These are phyloP conservation scores for Urtica urens DNA, from an alignment of 306 rosid genomes.

Conservation along the genomic window DNA sequence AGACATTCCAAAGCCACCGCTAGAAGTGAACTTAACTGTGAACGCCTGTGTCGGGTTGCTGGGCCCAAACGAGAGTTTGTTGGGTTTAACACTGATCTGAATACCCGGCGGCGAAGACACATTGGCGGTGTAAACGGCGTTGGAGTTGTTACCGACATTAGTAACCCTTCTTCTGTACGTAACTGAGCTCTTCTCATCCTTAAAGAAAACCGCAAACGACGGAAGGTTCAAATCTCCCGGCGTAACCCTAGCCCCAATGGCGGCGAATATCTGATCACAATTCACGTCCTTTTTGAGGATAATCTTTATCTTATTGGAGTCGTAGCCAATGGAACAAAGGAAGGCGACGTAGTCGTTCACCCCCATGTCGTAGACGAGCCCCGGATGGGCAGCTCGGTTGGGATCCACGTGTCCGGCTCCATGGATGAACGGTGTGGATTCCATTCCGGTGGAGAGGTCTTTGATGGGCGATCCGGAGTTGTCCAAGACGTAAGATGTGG, in stretches of 20 bases:
- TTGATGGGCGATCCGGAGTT: conserved; percentile 36
- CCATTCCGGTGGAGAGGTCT: conserved; percentile 37
- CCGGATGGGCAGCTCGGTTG: conserved; percentile 61
- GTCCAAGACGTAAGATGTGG: conserved; percentile 61
- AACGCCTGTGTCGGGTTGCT: neutral
- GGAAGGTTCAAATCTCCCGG: conserved; percentile 62
- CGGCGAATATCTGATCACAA: conserved; percentile 31
- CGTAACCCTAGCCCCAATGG: conserved; percentile 32
- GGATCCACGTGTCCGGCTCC: conserved; percentile 83
- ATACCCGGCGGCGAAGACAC: neutral
- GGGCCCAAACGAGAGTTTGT: neutral
- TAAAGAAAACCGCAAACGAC: conserved; percentile 67
- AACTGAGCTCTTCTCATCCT: too few relatives aligned
- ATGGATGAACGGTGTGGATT: conserved; percentile 50
- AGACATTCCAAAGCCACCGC: neutral
- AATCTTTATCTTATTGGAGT: conserved; percentile 30
- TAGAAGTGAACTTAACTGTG: neutral
- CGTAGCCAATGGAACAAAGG: conserved; percentile 56
- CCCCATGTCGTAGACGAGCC: conserved; percentile 52
- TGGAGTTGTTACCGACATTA: neutral
- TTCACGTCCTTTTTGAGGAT: conserved; percentile 27
- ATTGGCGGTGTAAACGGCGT: neutral
- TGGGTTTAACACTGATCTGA: neutral
- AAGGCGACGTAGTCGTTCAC: conserved; percentile 48
- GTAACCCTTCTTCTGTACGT: neutral